Evolutionary conservation across 345 rosid genomes (phyloP).

Genomic region (Anacardium occidentale): DNA sequence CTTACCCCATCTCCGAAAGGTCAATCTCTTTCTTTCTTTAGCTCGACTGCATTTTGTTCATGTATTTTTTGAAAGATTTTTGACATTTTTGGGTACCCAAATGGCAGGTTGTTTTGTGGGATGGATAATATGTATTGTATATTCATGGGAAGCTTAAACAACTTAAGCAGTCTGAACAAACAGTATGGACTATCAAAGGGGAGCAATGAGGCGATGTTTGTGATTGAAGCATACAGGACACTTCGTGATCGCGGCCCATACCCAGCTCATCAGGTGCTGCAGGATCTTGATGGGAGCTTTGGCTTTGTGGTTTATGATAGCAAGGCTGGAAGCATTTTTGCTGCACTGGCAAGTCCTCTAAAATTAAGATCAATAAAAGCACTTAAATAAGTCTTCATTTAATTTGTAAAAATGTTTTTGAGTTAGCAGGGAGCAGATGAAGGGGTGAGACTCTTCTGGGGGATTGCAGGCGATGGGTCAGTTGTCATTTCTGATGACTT

Average conservation of each 20-base stretch:
- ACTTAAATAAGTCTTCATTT: not conserved
- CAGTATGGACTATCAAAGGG: constrained; percentile 67
- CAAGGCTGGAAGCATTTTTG: constrained; percentile 50
- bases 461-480: constrained; percentile 60
- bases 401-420: not conserved
- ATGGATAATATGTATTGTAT: constrained; percentile 53
- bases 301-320: constrained; percentile 59
- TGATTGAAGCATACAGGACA: constrained; percentile 65
- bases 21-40: not conserved
- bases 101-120: constrained; percentile 61
- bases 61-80: not conserved
- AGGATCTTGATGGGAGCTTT: constrained; percentile 62
- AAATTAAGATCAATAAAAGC: too few species aligned
- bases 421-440: constrained; percentile 48
- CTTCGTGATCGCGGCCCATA: constrained; percentile 78
- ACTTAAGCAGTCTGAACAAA: constrained; percentile 47
- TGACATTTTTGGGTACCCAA: not conserved
- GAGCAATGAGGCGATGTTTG: constrained; percentile 58
- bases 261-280: constrained; percentile 70
- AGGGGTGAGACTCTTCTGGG: constrained; percentile 56
- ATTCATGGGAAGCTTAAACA: constrained; percentile 59
- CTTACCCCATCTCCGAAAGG: constrained; percentile 51
- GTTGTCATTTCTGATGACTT: constrained; percentile 51
- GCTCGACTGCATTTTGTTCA: not conserved
- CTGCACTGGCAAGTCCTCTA: constrained; percentile 42